A percentile compares a stretch with the other conserved stretches of the same genome.
These are phyloP conservation scores for Colletotrichum sp. DNA, from an alignment of 2,329 filamentous ascomycete genomes.

Conservation along the genomic window DNA sequence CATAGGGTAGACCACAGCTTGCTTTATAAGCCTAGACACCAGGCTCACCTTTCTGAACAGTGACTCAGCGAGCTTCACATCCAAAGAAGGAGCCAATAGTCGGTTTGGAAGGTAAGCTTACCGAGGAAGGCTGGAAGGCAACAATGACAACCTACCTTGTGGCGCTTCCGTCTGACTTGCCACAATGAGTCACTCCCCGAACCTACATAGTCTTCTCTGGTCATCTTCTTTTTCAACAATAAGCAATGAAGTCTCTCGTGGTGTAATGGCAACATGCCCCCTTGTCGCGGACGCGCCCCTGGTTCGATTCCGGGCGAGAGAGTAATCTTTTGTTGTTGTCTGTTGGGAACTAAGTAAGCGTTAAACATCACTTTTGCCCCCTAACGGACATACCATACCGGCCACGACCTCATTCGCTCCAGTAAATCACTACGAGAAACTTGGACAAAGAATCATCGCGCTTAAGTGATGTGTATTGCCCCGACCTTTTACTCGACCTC, in stretches of 20 bases:
- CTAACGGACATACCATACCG: not conserved
- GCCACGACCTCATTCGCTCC: rapidly evolving
- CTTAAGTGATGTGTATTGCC: not conserved
- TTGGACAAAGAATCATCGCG: too few species aligned
- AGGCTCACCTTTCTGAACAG: not conserved
- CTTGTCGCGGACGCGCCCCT: not conserved
- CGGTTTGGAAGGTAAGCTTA: not conserved
- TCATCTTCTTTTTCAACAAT: not conserved
- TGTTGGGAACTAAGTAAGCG: not conserved
- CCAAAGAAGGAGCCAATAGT: not conserved
- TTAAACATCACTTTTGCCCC: not conserved
- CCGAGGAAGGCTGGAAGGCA: not conserved
- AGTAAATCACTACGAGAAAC: too few species aligned
- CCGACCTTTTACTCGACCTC: not conserved
- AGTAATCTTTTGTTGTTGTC: not conserved
- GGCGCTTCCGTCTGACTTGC: not conserved
- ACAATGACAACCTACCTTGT: not conserved
- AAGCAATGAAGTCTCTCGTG: not conserved
- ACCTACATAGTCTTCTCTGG: not conserved
- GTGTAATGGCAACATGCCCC: not conserved
- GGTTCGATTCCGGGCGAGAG: not conserved
- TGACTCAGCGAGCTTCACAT: not conserved
- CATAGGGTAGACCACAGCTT: too few species aligned
- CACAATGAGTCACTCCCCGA: not conserved
- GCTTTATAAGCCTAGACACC: too few species aligned